Conservation (phyloP, 176 grass and related monocot genomes). For the Hyparrhenia diplandra region DNA sequence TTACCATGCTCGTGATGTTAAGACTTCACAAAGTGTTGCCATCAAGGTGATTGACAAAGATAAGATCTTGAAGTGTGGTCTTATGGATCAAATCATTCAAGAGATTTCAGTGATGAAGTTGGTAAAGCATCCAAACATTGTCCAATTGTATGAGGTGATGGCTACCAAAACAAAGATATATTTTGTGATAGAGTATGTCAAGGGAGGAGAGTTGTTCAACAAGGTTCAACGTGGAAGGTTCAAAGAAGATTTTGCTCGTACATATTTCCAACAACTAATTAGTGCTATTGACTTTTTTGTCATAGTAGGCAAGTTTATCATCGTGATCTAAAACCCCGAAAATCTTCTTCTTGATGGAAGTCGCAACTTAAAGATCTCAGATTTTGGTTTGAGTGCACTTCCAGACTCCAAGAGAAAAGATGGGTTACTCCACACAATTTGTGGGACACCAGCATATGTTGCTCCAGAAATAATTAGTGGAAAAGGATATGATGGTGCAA, state of each 20-base stretch:
- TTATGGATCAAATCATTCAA: conserved; percentile 76
- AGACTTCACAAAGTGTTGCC: conserved; percentile 64
- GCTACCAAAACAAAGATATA: conserved; percentile 92
- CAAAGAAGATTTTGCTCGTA: conserved; percentile 69
- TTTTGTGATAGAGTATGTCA: conserved; percentile 85
- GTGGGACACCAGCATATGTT: conserved; percentile 93
- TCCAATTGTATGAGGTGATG: conserved; percentile 92
- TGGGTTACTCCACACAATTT: conserved; percentile 79
- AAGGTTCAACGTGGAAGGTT: conserved; percentile 74
- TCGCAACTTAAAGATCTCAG: neutral
- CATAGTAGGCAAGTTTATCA: conserved; percentile 83
- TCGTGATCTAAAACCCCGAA: conserved; percentile 84
- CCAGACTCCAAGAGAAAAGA: conserved; percentile 67
- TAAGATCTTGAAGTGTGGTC: conserved; percentile 67
- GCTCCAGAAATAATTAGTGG: conserved; percentile 79
- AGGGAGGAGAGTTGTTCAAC: conserved; percentile 77
- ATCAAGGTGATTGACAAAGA: conserved; percentile 97
- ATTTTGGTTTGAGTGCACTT: conserved; percentile 88
- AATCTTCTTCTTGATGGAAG: conserved; percentile 79
- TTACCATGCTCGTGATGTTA: conserved; percentile 61
- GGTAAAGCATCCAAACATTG: conserved; percentile 77
- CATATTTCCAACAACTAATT: conserved; percentile 90
- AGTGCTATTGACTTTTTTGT: conserved; percentile 87
- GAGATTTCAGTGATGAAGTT: conserved; percentile 90
- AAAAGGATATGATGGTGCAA: conserved; percentile 89